Evolutionary conservation across 306 rosid species (phyloP), one percentile per base, ranked within the genome.

Genomic region (Canavalia ensiformis): DNA sequence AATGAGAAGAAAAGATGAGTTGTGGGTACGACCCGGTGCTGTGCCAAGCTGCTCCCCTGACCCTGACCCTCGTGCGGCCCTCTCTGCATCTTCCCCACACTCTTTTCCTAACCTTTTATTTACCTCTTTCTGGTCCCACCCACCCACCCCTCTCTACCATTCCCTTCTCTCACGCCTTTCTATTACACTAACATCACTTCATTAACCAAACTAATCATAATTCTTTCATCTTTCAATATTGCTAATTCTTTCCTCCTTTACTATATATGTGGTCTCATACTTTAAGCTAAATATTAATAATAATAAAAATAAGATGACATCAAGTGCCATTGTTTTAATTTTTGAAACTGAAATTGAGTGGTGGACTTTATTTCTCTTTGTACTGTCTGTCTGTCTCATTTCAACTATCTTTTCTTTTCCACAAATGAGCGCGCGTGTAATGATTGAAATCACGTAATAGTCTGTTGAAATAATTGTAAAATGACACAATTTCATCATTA

Each of bases 51-150:
- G 76, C 62, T 68, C 78, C 74, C 88, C 45, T 56, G 41, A 44
- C 79, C 45, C 69, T 54, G 28, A 55, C 88, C 84, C 91, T 86
- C 93, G 86, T 85, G 88, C 86, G 83, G 75, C 74, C 81, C 82
- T 65, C 68, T 50, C 75, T 13, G 3, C 4, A 10, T 1, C 30
- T 51, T 31, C 45, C 6, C 70, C 42, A 57, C 50, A 39, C 60
- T 45, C 13, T 2, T 2, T 9, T 2, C 12, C 9, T 9, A 49
- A 1, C 2, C 9, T 2, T 5, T 18, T 18, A 18, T 18, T 18
- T 18, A 18, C 25, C 25, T 18, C 25, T 18, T 18, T 18, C 25
- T 49, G 75, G 74, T 18, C 59, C 44, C 57, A 29, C 56, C 8
- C 8, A 1, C 25, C 25, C 25, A 18, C 25, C 25, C 25, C 25